These are phyloP conservation scores for Starmerella vitae DNA, from an alignment of 805 yeast species.

Conservation along the genomic window DNA sequence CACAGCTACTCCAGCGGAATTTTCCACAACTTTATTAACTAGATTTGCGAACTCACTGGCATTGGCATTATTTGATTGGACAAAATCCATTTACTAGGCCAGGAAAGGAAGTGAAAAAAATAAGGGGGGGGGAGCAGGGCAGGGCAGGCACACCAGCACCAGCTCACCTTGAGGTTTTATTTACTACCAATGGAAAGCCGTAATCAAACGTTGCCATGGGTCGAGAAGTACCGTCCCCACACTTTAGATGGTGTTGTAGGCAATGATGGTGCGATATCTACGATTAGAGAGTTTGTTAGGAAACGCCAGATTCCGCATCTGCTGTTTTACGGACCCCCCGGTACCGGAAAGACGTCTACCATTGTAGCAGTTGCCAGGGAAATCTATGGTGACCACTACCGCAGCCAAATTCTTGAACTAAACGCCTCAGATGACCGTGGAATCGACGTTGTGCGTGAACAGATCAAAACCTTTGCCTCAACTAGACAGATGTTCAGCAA, in stretches of 20 bases:
- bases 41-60: neutral
- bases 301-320: constrained; percentile 81
- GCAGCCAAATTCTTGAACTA: constrained; percentile 83
- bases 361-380: constrained; percentile 80
- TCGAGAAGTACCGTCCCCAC: constrained; percentile 87
- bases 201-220: constrained; percentile 34
- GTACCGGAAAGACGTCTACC: constrained; percentile 85
- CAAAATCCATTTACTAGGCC: too few relatives aligned
- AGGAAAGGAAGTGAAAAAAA: neutral
- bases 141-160: neutral
- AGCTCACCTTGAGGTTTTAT: too few relatives aligned
- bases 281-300: constrained; percentile 71
- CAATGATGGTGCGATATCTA: constrained; percentile 70
- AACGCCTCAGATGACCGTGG: constrained; percentile 98
- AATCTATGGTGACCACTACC: constrained; percentile 68
- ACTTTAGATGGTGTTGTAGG: constrained; percentile 81
- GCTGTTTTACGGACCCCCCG: constrained; percentile 90
- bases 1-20: neutral
- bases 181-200: neutral
- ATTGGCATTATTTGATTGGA: neutral
- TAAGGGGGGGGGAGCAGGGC: neutral
- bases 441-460: constrained; percentile 92
- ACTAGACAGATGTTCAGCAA: constrained; percentile 74
- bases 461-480: constrained; percentile 89
- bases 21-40: neutral